Evolutionary conservation across 768 basidiomycete genomes (phyloP).

Genomic region (button mushroom (Agaricus bisporus)): DNA sequence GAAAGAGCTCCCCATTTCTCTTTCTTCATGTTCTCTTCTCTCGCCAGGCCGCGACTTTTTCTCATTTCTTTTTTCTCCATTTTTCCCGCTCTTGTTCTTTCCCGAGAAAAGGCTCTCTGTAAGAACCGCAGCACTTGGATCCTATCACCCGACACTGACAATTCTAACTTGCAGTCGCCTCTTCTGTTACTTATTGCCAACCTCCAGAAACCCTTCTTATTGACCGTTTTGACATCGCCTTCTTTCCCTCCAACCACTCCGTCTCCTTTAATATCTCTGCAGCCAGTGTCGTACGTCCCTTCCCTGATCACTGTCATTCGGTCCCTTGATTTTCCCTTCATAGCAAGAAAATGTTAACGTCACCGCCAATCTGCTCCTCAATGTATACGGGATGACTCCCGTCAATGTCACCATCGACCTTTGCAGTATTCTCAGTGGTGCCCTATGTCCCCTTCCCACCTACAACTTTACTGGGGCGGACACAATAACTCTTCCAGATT

Average conservation of each 20-base stretch:
- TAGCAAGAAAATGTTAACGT: slow-evolving; percentile 77
- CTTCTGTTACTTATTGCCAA: slow-evolving; percentile 83
- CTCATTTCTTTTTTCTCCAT: slow-evolving; percentile 31
- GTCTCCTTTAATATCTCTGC: slow-evolving; percentile 83
- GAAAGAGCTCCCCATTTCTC: slow-evolving; percentile 12
- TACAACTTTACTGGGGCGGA: slow-evolving; percentile 88
- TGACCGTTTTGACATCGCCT: slow-evolving; percentile 70
- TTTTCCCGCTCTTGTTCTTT: slow-evolving; percentile 30
- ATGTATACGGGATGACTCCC: slow-evolving; percentile 82
- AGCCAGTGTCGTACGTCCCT: slow-evolving; percentile 68
- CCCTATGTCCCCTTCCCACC: slow-evolving; percentile 74
- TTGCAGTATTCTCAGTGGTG: slow-evolving; percentile 71
- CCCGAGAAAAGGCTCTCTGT: slow-evolving; percentile 58
- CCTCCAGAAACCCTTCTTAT: slow-evolving; percentile 77
- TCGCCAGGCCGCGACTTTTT: slow-evolving; percentile 74
- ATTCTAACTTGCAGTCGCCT: slow-evolving; percentile 52
- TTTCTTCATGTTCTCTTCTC: slow-evolving; percentile 53
- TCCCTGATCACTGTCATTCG: slow-evolving; percentile 4
- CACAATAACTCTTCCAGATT: slow-evolving; percentile 55
- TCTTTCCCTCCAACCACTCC: slow-evolving; percentile 64
- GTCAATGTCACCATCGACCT: slow-evolving; percentile 85
- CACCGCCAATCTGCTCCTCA: slow-evolving; percentile 73
- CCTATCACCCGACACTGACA: slow-evolving; percentile 7
- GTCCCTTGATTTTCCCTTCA: slow-evolving; percentile 14
- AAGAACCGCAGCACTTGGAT: slow-evolving; percentile 23